Base-by-base conservation (phyloP, 169 alveolate species). In the Cryptosporidium canis region DNA sequence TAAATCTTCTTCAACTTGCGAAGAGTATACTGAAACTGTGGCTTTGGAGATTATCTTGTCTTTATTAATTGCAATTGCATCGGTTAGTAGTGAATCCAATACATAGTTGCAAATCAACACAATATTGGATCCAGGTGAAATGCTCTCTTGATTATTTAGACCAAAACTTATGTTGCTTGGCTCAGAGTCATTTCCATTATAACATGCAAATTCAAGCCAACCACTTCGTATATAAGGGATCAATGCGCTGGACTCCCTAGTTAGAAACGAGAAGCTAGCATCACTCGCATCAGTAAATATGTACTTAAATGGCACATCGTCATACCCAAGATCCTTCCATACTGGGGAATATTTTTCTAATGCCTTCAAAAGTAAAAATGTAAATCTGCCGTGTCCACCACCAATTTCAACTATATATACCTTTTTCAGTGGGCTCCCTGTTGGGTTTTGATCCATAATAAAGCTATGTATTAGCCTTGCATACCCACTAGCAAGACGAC, bases 371-470 rank as follows among this genome's bases (percentile, higher is more conserved):
- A 93, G 83, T 44, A 93, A 70, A 77, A 82, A 93, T 14, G 96
- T 93, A 71, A 93, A 93, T 31, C 92, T 91, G 1, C 96, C 96
- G 85, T 93, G 96, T 12, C 96, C 96, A 39, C 94, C 95, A 31
- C 96, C 96, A 44, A 93, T 83, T 63, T 93, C 96, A 63, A 93
- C 66, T 43, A 93, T 93, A 45, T 83, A 61, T 11, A 92, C 92
- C 45, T 67, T 83, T 16, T 85, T 85, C 58, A 90, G 92, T 29
- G 92, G 41, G 47, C 72, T 91, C 9, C 55, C 83, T 27, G 83
- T 66, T 66, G 83, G 90, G 56, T 72, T 90, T 90, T 92, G 92
- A 63, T 94, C 96, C 67, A 82, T 91, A 83, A 94, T 91, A 83
- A 91, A 94, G 83, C 87, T 92, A 56, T 92, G 83, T 85, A 94